phyloP scores from a whole-genome alignment of 495 filamentous ascomycete species.

The Entonaema liquescens region DNA sequence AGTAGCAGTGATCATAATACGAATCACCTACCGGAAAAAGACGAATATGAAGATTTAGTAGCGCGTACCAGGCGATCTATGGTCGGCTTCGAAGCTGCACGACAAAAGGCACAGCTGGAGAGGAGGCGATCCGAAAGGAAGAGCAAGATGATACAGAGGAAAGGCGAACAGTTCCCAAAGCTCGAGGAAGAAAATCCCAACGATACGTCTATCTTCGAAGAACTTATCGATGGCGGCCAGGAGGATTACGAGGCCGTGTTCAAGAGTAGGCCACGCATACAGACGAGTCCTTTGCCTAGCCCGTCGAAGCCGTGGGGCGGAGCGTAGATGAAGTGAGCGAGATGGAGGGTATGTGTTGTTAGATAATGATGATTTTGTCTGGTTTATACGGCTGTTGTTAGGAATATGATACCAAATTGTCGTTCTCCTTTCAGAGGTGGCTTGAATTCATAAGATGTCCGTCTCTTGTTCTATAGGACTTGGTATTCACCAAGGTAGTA shows the following conservation, averaged over 20 bases:
- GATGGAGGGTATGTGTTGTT: not conserved
- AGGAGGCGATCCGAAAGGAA: constrained; percentile 61
- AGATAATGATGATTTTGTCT: not conserved
- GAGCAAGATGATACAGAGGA: constrained; percentile 48
- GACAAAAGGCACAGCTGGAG: constrained; percentile 64
- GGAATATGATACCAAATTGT: constrained; percentile 35
- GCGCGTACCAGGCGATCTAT: constrained; percentile 87
- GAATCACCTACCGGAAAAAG: constrained; percentile 38
- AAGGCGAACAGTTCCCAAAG: constrained; percentile 52
- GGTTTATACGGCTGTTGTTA: constrained; percentile 10
- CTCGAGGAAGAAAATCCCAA: constrained; percentile 49
- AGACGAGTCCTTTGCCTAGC: constrained; percentile 73
- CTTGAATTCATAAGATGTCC: not conserved
- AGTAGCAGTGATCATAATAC: constrained; percentile 10
- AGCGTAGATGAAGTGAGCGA: not conserved
- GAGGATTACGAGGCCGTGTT: constrained; percentile 87
- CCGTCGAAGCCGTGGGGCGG: constrained; percentile 50
- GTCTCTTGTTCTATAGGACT: not conserved
- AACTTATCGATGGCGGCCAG: constrained; percentile 53
- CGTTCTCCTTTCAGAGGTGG: not conserved
- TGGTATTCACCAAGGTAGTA: not conserved
- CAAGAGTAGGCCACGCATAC: constrained; percentile 81
- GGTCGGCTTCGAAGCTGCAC: constrained; percentile 65
- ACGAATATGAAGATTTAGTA: constrained; percentile 60
- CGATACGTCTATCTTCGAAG: constrained; percentile 43